Conservation (phyloP, 2,329 filamentous ascomycete species). For the Microcyclospora tardicrescens region DNA sequence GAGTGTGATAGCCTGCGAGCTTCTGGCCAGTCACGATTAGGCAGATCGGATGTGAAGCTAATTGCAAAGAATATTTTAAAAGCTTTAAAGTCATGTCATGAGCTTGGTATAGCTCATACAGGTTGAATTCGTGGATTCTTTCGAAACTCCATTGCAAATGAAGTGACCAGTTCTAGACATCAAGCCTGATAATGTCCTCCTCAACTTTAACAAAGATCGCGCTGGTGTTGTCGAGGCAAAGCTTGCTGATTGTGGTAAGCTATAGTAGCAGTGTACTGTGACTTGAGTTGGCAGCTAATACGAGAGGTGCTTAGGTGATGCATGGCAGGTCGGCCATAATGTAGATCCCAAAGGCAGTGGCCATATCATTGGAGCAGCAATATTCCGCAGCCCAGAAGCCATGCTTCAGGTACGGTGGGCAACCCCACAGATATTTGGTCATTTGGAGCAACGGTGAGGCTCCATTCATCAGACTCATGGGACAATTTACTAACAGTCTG, state of each 20-base stretch:
- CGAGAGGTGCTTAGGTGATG: slow-evolving; percentile 3
- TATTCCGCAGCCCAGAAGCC: slow-evolving; percentile 28
- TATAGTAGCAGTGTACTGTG: slow-evolving; percentile 1
- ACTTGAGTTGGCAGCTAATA: slow-evolving; percentile 2
- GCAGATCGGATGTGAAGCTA: slow-evolving; percentile 9
- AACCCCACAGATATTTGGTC: slow-evolving; percentile 30
- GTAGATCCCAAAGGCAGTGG: slow-evolving; percentile 8
- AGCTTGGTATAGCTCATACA: slow-evolving; percentile 18
- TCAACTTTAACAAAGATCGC: slow-evolving; percentile 19
- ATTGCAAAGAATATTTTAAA: slow-evolving; percentile 13
- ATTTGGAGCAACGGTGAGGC: slow-evolving; percentile 25
- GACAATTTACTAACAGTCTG: no score
- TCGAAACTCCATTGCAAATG: no score
- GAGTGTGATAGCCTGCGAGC: slow-evolving; percentile 3
- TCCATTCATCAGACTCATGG: not conserved
- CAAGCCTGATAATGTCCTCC: slow-evolving; percentile 28
- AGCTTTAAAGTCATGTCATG: slow-evolving; percentile 16
- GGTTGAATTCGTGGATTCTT: slow-evolving; percentile 1
- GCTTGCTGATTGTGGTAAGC: slow-evolving; percentile 11
- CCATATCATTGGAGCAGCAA: slow-evolving; percentile 23
- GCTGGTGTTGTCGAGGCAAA: slow-evolving; percentile 21
- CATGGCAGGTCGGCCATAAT: slow-evolving; percentile 4
- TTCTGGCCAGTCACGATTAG: slow-evolving; percentile 2
- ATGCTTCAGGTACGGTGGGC: slow-evolving; percentile 23
- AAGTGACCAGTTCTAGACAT: no score